Evolutionary conservation across 1,284 basidiomycete genomes (phyloP), one percentile per base, ranked within the genome.

Genomic region (Cerioporus squamosus): DNA sequence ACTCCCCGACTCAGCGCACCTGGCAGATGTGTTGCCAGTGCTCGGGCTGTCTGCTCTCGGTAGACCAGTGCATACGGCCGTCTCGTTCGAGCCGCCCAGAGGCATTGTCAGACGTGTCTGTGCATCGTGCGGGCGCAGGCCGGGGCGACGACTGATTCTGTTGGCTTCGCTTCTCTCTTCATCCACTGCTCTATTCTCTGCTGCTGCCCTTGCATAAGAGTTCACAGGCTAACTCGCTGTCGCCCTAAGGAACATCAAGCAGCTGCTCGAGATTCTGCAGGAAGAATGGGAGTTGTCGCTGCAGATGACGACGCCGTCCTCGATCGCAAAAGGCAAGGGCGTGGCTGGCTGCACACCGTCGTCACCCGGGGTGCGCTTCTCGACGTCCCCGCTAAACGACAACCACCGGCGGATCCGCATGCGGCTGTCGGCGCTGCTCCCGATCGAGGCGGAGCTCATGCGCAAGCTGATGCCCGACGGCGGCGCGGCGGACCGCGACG

Each of bases 391-490:
- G 6, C 68, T 75, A 17, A 75, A 72, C 44, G 65, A 74, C 68
- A 53, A 74, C 39, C 78, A 82, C 57, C 77, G 76, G 10, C 77
- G 78, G 17, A 76, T 80, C 44, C 80, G 81, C 38, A 74, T 83
- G 33, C 79, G 81, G 6, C 79, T 90, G 3, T 81, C 83, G 0
- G 87, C 87, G 0, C 77, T 90, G 1, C 75, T 87, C n/a, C 76
- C 79, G 45, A 79, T 87, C 57, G 86, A 88, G 65, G 76, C 77
- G 7, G 79, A 80, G 53, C 72, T 87, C 24, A 78, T 75, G 15
- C 77, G 67, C 59, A 77, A 74, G 70, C 79, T 75, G 69, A 79
- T 68, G 68, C 78, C 64, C 64, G 77, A 65, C 69, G 55, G 59
- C 20, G 63, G 55, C 38, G 55, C 57, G 2, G 42, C 52, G 4